Evolutionary conservation across 1,284 basidiomycete genomes (phyloP).

Genomic region (Phellinidium pouzarii): DNA sequence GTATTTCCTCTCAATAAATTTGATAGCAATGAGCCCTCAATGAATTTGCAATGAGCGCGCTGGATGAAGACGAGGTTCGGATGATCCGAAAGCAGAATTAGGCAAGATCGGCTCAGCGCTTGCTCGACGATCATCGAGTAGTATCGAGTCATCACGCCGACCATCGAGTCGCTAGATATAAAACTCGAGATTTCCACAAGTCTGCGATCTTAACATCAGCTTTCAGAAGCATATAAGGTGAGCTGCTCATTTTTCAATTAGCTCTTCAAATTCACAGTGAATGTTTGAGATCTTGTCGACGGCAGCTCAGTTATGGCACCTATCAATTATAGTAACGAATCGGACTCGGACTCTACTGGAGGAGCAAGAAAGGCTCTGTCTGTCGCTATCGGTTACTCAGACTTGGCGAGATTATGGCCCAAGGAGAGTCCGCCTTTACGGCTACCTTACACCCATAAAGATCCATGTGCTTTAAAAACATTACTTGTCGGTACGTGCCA

Average conservation of each 20-base stretch:
- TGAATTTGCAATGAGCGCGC: not conserved
- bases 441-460: slow-evolving; percentile 8
- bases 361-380: slow-evolving; percentile 12
- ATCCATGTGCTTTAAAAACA: slow-evolving; percentile 6
- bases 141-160: no score
- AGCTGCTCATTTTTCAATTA: no score
- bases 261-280: no score
- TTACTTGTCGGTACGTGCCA: slow-evolving; percentile 13
- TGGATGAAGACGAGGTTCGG: not conserved
- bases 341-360: not conserved
- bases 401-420: slow-evolving; percentile 4
- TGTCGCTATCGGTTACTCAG: slow-evolving; percentile 9
- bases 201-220: no score
- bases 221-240: no score
- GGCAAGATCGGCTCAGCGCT: not conserved
- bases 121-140: no score
- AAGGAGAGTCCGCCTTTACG: not conserved
- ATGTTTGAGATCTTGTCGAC: no score
- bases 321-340: not conserved
- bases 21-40: no score
- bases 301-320: slow-evolving; percentile 2
- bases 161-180: no score
- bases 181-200: no score
- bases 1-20: no score
- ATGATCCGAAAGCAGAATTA: not conserved